These are phyloP conservation scores for Clonostachys sp. DNA, from an alignment of 2,329 filamentous ascomycete species.

Conservation along the genomic window DNA sequence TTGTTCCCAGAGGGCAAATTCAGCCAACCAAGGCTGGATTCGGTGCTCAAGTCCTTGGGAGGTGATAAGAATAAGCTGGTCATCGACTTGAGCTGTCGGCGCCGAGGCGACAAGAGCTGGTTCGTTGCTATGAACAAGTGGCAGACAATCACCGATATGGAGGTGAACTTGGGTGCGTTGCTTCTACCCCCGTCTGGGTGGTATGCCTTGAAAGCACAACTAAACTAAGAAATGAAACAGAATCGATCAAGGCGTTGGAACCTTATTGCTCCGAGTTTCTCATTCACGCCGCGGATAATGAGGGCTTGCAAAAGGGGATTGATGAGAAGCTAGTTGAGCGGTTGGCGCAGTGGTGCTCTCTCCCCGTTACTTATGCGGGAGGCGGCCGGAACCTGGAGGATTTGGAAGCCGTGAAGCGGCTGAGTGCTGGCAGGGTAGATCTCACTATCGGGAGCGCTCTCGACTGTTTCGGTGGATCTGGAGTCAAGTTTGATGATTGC, in stretches of 20 bases:
- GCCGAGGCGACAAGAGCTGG: slow-evolving; percentile 69
- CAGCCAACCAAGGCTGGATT: slow-evolving; percentile 69
- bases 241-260: slow-evolving; percentile 74
- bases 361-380: slow-evolving; percentile 94
- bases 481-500: slow-evolving; percentile 85
- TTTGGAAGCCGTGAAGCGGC: slow-evolving; percentile 71
- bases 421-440: slow-evolving; percentile 81
- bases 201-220: background rate
- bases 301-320: slow-evolving; percentile 87
- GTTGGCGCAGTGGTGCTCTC: slow-evolving; percentile 80
- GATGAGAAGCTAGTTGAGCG: slow-evolving; percentile 77
- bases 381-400: slow-evolving; percentile 83
- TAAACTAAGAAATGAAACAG: slow-evolving; percentile 34
- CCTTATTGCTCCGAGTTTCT: slow-evolving; percentile 95
- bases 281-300: slow-evolving; percentile 95
- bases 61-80: slow-evolving; percentile 79
- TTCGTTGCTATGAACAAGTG: slow-evolving; percentile 99
- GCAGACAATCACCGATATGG: slow-evolving; percentile 97
- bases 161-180: slow-evolving; percentile 71
- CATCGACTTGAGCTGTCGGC: slow-evolving; percentile 89
- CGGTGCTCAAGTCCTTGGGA: slow-evolving; percentile 67
- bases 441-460: slow-evolving; percentile 94
- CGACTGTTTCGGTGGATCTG: slow-evolving; percentile 88
- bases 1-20: slow-evolving; percentile 85
- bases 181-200: background rate